phyloP scores from a whole-genome alignment of 2,329 filamentous ascomycete species.

The Hypoxylon sp. region DNA sequence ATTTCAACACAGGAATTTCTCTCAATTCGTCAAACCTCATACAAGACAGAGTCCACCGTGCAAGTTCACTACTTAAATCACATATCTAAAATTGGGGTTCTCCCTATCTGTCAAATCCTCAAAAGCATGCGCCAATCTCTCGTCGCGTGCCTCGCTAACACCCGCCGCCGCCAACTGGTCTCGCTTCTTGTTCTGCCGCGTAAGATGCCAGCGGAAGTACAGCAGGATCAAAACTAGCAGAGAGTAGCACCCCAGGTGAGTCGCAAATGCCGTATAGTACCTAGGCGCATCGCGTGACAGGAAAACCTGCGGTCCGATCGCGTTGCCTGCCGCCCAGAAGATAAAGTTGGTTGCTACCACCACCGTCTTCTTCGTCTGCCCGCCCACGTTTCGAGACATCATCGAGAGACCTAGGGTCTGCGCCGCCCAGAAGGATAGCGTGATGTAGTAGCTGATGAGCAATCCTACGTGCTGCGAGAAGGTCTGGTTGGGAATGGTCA shows the following conservation, averaged over 20 bases:
- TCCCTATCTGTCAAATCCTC: constrained; percentile 53
- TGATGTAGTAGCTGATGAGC: constrained; percentile 80
- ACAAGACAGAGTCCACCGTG: too few relatives aligned
- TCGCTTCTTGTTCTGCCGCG: constrained; percentile 62
- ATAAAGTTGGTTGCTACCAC: constrained; percentile 77
- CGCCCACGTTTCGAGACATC: constrained; percentile 76
- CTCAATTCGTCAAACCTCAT: neutral
- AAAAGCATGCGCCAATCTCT: constrained; percentile 49
- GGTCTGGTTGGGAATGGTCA: constrained; percentile 72
- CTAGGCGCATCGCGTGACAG: constrained; percentile 68
- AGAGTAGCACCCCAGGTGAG: constrained; percentile 76
- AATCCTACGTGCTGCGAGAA: constrained; percentile 72
- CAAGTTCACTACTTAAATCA: constrained; percentile 6
- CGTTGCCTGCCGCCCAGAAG: constrained; percentile 75
- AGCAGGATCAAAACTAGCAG: constrained; percentile 69
- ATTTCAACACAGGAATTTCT: neutral
- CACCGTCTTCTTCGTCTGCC: constrained; percentile 78
- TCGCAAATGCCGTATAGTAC: constrained; percentile 77
- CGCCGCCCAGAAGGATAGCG: constrained; percentile 81
- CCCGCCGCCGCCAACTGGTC: constrained; percentile 48
- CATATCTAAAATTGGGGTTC: constrained; percentile 52
- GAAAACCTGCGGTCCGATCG: constrained; percentile 75
- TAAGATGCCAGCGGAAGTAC: constrained; percentile 69
- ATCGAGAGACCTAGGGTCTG: constrained; percentile 75
- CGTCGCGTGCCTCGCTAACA: constrained; percentile 46